Percentiles rank a stretch among this genome's conserved stretches.
Evolutionary conservation across 805 yeast genomes (phyloP).

Genomic region (Metschnikowia hibisci): DNA sequence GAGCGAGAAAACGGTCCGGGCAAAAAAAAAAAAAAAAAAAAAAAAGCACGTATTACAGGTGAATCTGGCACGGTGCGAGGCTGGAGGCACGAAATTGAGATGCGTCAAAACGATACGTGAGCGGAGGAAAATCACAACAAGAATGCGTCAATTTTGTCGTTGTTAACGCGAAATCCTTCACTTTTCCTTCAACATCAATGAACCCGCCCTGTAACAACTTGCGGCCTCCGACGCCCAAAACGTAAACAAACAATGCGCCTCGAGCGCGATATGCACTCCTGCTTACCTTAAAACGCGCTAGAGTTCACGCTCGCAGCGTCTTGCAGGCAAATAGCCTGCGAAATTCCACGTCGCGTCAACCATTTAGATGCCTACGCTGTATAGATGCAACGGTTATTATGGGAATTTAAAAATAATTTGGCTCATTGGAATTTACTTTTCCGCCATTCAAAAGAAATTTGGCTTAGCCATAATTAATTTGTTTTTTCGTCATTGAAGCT

Average conservation of each 20-base stretch:
- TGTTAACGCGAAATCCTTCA: background rate
- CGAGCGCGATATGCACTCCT: constrained; percentile 3
- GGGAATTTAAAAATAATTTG: no score
- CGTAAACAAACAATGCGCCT: constrained; percentile 5
- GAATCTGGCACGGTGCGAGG: constrained; percentile 3
- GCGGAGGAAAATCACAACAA: constrained; percentile 3
- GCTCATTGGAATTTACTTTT: no score
- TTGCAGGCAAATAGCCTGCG: constrained; percentile 1
- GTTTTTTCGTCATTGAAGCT: no score
- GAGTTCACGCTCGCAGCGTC: background rate
- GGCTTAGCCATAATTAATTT: no score
- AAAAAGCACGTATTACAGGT: constrained; percentile 5
- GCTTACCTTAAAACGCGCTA: constrained; percentile 4
- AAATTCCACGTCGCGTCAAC: background rate
- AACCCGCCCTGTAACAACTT: background rate
- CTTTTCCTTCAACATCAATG: constrained; percentile 2
- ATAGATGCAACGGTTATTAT: background rate
- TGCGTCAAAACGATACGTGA: constrained; percentile 3
- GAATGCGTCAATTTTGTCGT: background rate
- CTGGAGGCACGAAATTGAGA: background rate
- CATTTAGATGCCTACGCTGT: no score
- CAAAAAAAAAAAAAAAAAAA: constrained; percentile 5
- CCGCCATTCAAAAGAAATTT: no score
- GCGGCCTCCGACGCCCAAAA: constrained; percentile 2
- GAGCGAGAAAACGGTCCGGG: constrained; percentile 1